Base-by-base conservation (phyloP, 2,329 filamentous ascomycete genomes). In the Microcyclospora tardicrescens region DNA sequence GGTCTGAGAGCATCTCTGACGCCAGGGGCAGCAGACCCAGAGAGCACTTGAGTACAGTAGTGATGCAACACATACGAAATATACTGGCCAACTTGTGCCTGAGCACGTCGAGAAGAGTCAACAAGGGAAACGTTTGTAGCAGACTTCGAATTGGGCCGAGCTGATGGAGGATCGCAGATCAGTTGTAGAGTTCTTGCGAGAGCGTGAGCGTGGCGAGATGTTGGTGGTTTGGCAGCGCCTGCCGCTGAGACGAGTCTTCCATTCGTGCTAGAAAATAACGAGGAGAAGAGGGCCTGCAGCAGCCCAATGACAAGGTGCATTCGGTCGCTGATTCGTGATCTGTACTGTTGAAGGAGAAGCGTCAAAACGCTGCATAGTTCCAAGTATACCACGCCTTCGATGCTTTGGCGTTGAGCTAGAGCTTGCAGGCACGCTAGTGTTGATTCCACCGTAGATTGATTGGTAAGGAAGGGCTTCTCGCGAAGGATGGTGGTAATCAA, bases 141-240 rank as follows among this genome's bases (percentile, higher is more conserved):
- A 6, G 49, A 44, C 10, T 52, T 56, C 34, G 47, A 42, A 36
- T 43, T 42, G 36, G 43, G 39, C 41, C 60, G 60, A 6, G 64
- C 61, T 11, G 73, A 67, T 0, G 75, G 74, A 0, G 76, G 76
- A 38, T 75, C 73, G 59, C 72, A 76, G 36, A 79, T 66, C 0
- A 72, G 68, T n/a, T 69, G 69, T 15, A 79, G 63, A 8, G 79
- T 58, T 9, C 72, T 68, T 1, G 71, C 65, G 46, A 69, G 73
- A 31, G 67, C 61, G 1, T 61, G 56, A 2, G 68, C 69, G 41
- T 71, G 69, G 13, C 61, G 57, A 12, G 61, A 29, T 43, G 61
- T 60, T 60, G 35, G 50, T n/a, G 5, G 59, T 54, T 42, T 31
- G 52, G 53, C 32, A 6, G 31, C 32, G 6, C 31, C 19, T 13